Conservation (phyloP, 1,139 yeast genomes). For the Kurtzmaniella quercitrusa region DNA sequence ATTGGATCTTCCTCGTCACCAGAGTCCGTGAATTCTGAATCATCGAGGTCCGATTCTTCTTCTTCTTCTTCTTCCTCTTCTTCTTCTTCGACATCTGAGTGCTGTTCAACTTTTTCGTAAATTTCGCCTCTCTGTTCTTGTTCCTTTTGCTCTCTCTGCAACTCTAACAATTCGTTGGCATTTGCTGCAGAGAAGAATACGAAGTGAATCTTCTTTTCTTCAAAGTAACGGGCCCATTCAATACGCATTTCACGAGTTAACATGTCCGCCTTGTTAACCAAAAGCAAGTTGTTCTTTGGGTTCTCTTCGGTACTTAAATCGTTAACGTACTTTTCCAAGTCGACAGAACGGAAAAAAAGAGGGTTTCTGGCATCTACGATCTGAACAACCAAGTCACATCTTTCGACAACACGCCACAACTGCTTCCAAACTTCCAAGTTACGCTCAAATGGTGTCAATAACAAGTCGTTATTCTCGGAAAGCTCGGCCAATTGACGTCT, state of each 20-base stretch:
- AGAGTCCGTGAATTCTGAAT: too few relatives aligned
- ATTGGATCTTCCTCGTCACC: too few relatives aligned
- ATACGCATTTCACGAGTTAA: conserved; percentile 72
- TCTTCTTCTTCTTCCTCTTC: conserved; percentile 14
- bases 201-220: conserved; percentile 62
- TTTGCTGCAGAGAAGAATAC: conserved; percentile 91
- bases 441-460: conserved; percentile 95
- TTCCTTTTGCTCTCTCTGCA: conserved; percentile 45
- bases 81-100: conserved; percentile 9
- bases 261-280: conserved; percentile 93
- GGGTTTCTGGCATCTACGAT: conserved; percentile 98
- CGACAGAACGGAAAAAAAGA: conserved; percentile 80
- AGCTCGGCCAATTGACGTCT: conserved; percentile 81
- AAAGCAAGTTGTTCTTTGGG: conserved; percentile 67
- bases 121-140: conserved; percentile 16
- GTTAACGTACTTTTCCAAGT: conserved; percentile 78
- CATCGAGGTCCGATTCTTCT: conserved; percentile 18
- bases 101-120: conserved; percentile 9
- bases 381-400: conserved; percentile 92
- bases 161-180: conserved; percentile 69
- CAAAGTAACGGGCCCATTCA: conserved; percentile 84
- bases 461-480: conserved; percentile 76
- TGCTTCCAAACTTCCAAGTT: conserved; percentile 98
- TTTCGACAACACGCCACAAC: conserved; percentile 95
- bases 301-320: conserved; percentile 51